Percentiles rank a stretch among this genome's conserved stretches.
Evolutionary conservation across 345 rosid species (phyloP).

Genomic region (Isatis tinctoria): DNA sequence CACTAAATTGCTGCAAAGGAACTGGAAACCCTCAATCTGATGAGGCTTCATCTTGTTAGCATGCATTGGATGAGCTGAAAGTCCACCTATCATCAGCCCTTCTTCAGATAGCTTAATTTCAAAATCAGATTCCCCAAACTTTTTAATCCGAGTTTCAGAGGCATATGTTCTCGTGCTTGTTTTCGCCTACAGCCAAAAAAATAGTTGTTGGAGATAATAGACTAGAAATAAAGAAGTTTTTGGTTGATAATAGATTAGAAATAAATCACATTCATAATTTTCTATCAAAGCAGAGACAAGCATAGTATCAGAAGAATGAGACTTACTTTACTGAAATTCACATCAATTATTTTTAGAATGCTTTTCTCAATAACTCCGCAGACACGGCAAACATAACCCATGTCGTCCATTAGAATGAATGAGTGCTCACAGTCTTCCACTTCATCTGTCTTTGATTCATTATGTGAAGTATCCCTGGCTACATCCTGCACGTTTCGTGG

Average conservation of each 20-base stretch:
- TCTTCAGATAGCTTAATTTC: conserved; percentile 50
- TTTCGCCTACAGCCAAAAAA: conserved; percentile 48
- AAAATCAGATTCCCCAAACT: conserved; percentile 41
- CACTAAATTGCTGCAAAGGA: conserved; percentile 78
- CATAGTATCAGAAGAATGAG: background rate
- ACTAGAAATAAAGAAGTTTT: too few species aligned
- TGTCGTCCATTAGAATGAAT: conserved; percentile 75
- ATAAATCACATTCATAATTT: background rate
- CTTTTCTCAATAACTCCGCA: conserved; percentile 75
- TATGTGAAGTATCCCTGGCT: conserved; percentile 39
- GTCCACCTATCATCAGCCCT: conserved; percentile 55
- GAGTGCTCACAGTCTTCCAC: conserved; percentile 74
- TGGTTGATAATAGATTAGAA: background rate
- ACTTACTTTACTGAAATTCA: conserved; percentile 70
- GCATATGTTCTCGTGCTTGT: conserved; percentile 52
- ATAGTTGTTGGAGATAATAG: background rate
- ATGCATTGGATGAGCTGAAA: conserved; percentile 87
- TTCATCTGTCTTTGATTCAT: conserved; percentile 43
- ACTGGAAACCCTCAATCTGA: conserved; percentile 86
- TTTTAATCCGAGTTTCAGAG: conserved; percentile 42
- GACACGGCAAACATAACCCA: conserved; percentile 90
- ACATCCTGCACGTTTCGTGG: conserved; percentile 40
- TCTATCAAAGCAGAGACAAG: background rate
- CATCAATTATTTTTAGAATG: conserved; percentile 72
- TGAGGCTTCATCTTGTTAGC: conserved; percentile 88